Base-by-base conservation (phyloP, 2,329 filamentous ascomycete species). In the Endoconidiophora polonica region DNA sequence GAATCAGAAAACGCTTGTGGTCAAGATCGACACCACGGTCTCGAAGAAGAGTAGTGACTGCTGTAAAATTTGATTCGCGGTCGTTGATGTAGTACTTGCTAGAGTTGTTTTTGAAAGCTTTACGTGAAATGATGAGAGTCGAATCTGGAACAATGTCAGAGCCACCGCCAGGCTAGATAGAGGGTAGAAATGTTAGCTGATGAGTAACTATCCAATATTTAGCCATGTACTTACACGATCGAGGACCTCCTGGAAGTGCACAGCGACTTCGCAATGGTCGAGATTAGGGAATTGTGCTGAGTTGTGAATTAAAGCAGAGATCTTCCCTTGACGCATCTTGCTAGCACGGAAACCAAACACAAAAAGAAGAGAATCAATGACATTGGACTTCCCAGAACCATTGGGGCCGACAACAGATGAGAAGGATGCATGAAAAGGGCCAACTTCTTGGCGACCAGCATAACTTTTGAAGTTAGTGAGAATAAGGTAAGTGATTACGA, bases 391-490 rank as follows among this genome's bases (percentile, higher is more conserved):
- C 53, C 91, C 91, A 7, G 91, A 98, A 54, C 91, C 91, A 62
- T 98, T 98, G 46, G 93, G 91, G 0, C 91, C 93, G 7, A 98
- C 91, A 2, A 98, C 91, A 0, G 91, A 95, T 1, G 91, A 95
- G 66, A 98, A 98, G 0, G 91, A 98, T 1, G 86, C 76, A 63
- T 98, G 91, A 63, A 98, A 98, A 0, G 91, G 91, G 0, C 91
- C 91, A 53, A 98, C 91, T 66, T 94, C 83, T 63, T 98, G 91
- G 54, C 84, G 74, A 3, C 91, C 91, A 14, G 91, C 91, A 63
- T 98, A 98, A 68, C 90, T 96, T 69, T 98, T 98, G 77, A 98
- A 98, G 65, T 98, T 98, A 56, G 78, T 93, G 57, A 98, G 73
- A 53, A 94, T 80, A 45, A 98, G 71, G 61, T 94, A 86, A 16